These are phyloP conservation scores for Trebouxia sp. DNA, from an alignment of 139 green algal species.

Conservation along the genomic window DNA sequence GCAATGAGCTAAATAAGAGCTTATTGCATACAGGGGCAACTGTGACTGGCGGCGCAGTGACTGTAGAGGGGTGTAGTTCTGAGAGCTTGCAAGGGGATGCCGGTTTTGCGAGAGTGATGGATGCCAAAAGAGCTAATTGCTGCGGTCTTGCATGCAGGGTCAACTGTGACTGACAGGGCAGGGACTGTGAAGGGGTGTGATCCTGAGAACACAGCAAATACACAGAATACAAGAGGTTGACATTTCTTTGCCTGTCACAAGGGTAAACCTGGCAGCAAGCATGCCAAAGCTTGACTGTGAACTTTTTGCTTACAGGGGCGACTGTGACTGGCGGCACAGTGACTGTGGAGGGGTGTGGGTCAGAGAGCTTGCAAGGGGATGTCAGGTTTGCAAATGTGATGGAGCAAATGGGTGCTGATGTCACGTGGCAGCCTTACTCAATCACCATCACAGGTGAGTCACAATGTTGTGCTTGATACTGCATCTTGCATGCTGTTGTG, in stretches of 20 bases:
- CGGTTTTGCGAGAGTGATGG: slow-evolving; percentile 94
- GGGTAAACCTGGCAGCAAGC: no score
- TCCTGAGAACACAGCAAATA: no score
- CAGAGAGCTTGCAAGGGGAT: slow-evolving; percentile 88
- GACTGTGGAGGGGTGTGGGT: slow-evolving; percentile 93
- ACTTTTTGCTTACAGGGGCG: slow-evolving; percentile 53
- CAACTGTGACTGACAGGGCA: no score
- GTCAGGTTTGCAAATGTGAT: slow-evolving; percentile 95
- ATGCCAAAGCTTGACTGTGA: neutral
- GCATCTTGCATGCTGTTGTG: no score
- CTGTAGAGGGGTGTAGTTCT: slow-evolving; percentile 92
- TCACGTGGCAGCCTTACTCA: slow-evolving; percentile 88
- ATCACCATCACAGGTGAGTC: slow-evolving; percentile 90
- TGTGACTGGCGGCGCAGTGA: slow-evolving; percentile 89
- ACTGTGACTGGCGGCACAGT: slow-evolving; percentile 90
- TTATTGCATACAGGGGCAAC: slow-evolving; percentile 70
- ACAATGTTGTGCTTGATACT: slow-evolving; percentile 28
- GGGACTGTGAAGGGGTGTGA: no score
- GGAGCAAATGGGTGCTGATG: slow-evolving; percentile 93
- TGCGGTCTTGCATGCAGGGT: no score
- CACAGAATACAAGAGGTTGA: no score
- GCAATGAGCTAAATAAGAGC: no score
- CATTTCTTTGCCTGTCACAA: no score
- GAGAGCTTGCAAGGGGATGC: slow-evolving; percentile 91
- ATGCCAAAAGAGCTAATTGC: slow-evolving; percentile 91